Evolutionary conservation across 2,329 filamentous ascomycete genomes (phyloP), one percentile per base, ranked within the genome.

Genomic region (Lasiodiplodia hormozganensis): DNA sequence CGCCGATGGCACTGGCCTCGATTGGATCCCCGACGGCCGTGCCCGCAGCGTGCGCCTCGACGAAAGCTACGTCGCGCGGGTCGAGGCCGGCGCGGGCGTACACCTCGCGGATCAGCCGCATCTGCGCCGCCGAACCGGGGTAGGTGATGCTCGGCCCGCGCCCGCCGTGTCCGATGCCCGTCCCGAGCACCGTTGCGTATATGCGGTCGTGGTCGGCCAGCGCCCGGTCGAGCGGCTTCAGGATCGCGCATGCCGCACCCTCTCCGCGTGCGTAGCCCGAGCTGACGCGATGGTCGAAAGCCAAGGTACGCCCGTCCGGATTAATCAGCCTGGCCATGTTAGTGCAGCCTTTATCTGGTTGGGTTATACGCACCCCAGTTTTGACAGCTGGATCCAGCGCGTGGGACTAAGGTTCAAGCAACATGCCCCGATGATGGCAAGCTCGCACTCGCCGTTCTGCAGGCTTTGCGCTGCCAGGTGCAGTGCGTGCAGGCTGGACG

Each of bases 171-270:
- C 23, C 23, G 23, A 23, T 23, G 23, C 23, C 23, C 23, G 23
- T 23, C 23, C 23, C 23, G 23, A 23, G 23, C 23, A 23, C 23
- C 23, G 23, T 23, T 2, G 23, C 23, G 5, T 80, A 76, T 36
- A 85, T 81, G 0, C 82, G 80, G 72, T 90, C 87, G 28, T 86
- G 85, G 71, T 88, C 85, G 14, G 79, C 78, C 7, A 90, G 71
- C 0, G 89, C 89, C 74, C 88, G 84, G 6, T 81, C 78, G 0
- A 90, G 78, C 1, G 82, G 83, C 77, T 90, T 90, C 12, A 90
- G 74, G 11, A 89, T 74, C 2, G 90, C 71, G 18, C 86, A 82
- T 0, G 83, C 87, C 34, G 87, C 81, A 0, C 88, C 89, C 72
- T 92, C 89, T 1, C 88, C 89, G 11, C 34, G 18, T 18, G 10